Conservation (phyloP, 2,329 filamentous ascomycete genomes). For the Ilyonectria sp. region DNA sequence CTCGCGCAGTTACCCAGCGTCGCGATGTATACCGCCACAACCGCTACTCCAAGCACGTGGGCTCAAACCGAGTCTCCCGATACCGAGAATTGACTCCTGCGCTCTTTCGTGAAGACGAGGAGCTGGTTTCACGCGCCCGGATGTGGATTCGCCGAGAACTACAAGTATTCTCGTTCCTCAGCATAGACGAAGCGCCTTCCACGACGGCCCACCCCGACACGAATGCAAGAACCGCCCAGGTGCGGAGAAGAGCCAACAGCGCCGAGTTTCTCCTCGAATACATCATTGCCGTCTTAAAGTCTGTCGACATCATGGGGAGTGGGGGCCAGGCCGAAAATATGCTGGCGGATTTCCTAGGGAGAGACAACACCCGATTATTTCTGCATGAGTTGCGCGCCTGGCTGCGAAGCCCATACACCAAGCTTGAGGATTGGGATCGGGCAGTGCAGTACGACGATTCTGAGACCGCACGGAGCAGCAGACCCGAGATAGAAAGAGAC, state of each 20-base stretch:
- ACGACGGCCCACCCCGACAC: conserved; percentile 17
- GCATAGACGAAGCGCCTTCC: conserved; percentile 47
- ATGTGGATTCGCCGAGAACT: conserved; percentile 89
- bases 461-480: conserved; percentile 2
- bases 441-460: conserved; percentile 77
- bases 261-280: conserved; percentile 91
- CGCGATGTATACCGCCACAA: conserved; percentile 80
- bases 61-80: conserved; percentile 82
- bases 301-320: conserved; percentile 84
- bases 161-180: conserved; percentile 84
- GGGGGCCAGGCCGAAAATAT: conserved; percentile 85
- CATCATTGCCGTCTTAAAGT: conserved; percentile 86
- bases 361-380: conserved; percentile 80
- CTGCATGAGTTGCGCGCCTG: conserved; percentile 89
- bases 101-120: conserved; percentile 74
- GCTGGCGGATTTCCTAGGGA: conserved; percentile 83
- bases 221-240: conserved; percentile 28
- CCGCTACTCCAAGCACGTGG: conserved; percentile 85
- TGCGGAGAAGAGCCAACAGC: conserved; percentile 70
- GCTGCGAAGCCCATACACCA: conserved; percentile 83
- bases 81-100: conserved; percentile 82
- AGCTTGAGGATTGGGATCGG: conserved; percentile 84
- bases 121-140: conserved; percentile 82
- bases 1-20: conserved; percentile 62
- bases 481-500: background rate